Evolutionary conservation across 345 rosid genomes (phyloP).

Genomic region (Linum usitatissimum): DNA sequence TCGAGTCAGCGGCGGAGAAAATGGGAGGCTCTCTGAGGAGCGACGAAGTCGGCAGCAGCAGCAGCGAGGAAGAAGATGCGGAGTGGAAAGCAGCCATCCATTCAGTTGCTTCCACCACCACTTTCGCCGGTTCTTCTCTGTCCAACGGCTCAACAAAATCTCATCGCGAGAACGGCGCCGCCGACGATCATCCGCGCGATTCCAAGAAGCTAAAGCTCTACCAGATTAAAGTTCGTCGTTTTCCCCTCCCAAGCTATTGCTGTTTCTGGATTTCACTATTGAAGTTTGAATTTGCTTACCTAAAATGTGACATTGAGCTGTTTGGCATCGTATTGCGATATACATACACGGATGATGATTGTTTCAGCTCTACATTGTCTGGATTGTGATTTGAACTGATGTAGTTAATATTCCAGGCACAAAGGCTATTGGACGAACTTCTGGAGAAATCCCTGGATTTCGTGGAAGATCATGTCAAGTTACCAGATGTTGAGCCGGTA

Average conservation of each 20-base stretch:
- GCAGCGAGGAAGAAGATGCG: conserved; percentile 60
- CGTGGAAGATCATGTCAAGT: conserved; percentile 25
- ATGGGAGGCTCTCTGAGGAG: conserved; percentile 23
- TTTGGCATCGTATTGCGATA: neutral
- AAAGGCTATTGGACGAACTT: conserved; percentile 60
- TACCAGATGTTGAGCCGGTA: conserved; percentile 21
- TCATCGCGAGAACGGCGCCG: conserved; percentile 4
- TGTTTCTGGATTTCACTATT: neutral
- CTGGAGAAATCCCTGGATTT: conserved; percentile 49
- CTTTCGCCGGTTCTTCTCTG: conserved; percentile 21
- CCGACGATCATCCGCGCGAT: conserved; percentile 19
- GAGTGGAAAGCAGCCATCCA: conserved; percentile 71
- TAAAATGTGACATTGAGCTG: neutral
- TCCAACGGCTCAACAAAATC: conserved; percentile 10
- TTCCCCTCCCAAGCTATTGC: neutral
- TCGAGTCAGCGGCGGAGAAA: neutral
- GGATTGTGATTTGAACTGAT: neutral
- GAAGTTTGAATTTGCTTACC: neutral
- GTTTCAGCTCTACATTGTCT: no score
- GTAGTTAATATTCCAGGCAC: conserved; percentile 39
- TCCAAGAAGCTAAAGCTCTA: conserved; percentile 61
- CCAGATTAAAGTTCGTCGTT: conserved; percentile 48
- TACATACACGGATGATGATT: neutral
- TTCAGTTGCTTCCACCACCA: conserved; percentile 51
- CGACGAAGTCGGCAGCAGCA: conserved; percentile 48